Evolutionary conservation across 768 basidiomycete genomes (phyloP).

Genomic region (Rubroboletus satanas): DNA sequence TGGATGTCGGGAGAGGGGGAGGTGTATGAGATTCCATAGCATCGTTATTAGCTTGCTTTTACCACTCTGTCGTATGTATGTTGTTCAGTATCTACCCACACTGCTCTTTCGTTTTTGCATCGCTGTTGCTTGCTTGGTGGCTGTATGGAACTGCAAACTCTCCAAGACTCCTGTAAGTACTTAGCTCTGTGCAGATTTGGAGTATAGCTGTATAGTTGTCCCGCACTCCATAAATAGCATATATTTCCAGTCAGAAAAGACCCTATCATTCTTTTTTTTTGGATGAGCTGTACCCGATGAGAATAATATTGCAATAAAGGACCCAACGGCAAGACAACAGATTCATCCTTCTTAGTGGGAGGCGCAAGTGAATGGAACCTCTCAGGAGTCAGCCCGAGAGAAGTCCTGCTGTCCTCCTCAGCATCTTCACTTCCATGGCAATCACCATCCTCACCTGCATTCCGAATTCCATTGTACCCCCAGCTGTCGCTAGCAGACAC

Average conservation of each 20-base stretch:
- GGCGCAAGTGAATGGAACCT: neutral
- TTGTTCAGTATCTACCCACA: slow-evolving; percentile 6
- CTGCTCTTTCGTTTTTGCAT: neutral
- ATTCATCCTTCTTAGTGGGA: neutral
- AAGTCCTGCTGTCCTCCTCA: neutral
- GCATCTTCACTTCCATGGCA: neutral
- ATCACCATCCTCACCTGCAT: neutral
- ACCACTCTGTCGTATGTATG: slow-evolving; percentile 19
- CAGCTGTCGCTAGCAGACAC: neutral
- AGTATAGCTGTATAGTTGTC: too few species aligned
- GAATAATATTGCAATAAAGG: neutral
- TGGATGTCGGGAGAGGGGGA: neutral
- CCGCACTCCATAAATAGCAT: too few species aligned
- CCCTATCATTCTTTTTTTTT: too few species aligned
- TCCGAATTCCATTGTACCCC: neutral
- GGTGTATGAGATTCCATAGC: neutral
- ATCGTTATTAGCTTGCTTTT: slow-evolving; percentile 5
- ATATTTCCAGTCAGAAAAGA: too few species aligned
- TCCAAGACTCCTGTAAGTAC: too few species aligned
- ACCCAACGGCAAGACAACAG: neutral
- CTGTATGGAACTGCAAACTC: neutral
- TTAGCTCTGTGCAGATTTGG: too few species aligned
- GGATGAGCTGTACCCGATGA: too few species aligned
- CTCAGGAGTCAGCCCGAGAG: neutral
- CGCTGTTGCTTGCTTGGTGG: neutral